Base-by-base conservation (phyloP, 306 rosid genomes). In the Trifolium subterraneum region DNA sequence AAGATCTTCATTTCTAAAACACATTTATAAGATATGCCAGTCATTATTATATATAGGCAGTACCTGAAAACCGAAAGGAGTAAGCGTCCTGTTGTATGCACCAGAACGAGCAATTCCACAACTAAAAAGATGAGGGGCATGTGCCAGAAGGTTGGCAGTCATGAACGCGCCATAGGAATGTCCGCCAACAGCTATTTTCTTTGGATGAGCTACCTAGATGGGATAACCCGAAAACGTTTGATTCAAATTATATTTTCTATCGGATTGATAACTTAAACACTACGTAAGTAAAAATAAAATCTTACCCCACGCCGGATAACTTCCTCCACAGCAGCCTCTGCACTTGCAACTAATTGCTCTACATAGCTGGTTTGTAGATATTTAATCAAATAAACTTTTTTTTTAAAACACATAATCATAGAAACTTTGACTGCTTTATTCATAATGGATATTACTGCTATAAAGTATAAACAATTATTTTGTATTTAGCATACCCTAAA, bases 91-190 rank as follows among this genome's bases (percentile, higher is more conserved):
- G 84, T 94, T 92, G 90, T 94, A 94, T 71, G 99, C 99, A 79
- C 99, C 99, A 71, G 99, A 94, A 41, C 99, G 99, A 78, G 99
- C 99, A 86, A 94, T 71, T 69, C 99, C 99, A 79, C 99, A 94
- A 78, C 95, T 81, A 84, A 94, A 94, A 75, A 94, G 95, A 85
- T 94, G 99, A 70, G 99, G 93, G 47, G 99, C 99, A 65, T 92
- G 99, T 35, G 97, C 99, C 68, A 94, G 84, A 65, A 94, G 99
- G 83, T 94, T 94, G 74, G 99, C 99, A 75, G 97, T 88, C 99
- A 94, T 94, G 87, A 94, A 94, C 3, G 99, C 99, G 55, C 99
- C 99, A 71, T 94, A 94, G 78, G 99, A 94, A 82, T 94, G 97
- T 84, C 99, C 99, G 56, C 99, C 99, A 74, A 94, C 83, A 78